Evolutionary conservation across 441 rosid species (phyloP).

Genomic region (Erysimum pusillum): DNA sequence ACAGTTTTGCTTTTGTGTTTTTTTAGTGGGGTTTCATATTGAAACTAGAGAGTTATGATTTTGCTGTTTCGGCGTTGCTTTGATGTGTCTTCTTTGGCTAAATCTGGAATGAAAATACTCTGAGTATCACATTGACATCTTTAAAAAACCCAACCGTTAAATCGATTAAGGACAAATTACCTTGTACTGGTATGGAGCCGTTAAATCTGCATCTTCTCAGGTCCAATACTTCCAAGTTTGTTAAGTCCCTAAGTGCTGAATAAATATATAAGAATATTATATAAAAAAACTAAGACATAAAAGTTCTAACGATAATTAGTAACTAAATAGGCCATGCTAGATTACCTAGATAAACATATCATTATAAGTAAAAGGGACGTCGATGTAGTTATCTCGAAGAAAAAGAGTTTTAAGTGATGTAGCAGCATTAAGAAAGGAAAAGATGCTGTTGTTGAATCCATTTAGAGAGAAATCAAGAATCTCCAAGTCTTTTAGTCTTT

Average conservation of each 20-base stretch:
- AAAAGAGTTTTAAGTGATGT: neutral
- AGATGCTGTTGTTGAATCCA: neutral
- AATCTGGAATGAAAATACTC: too few species aligned
- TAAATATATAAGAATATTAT: neutral
- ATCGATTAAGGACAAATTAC: neutral
- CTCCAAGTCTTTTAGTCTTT: neutral
- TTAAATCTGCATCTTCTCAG: neutral
- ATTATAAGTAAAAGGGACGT: neutral
- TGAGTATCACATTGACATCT: too few species aligned
- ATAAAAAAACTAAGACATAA: neutral
- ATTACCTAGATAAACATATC: neutral
- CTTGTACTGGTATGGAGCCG: neutral
- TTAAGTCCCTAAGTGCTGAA: neutral
- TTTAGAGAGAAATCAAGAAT: neutral
- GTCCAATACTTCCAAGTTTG: neutral
- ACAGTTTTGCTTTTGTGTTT: too few species aligned
- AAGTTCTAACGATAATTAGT: neutral
- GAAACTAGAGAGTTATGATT: too few species aligned
- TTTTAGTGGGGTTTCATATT: too few species aligned
- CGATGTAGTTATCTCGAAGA: fast-evolving
- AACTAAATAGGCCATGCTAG: neutral
- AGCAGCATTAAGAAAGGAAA: neutral
- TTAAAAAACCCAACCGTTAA: neutral
- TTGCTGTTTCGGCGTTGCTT: too few species aligned
- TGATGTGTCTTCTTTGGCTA: too few species aligned